A percentile compares a stretch with the other conserved stretches of the same genome.
These are phyloP conservation scores for Isatis tinctoria DNA, from an alignment of 345 rosid genomes.

Conservation along the genomic window DNA sequence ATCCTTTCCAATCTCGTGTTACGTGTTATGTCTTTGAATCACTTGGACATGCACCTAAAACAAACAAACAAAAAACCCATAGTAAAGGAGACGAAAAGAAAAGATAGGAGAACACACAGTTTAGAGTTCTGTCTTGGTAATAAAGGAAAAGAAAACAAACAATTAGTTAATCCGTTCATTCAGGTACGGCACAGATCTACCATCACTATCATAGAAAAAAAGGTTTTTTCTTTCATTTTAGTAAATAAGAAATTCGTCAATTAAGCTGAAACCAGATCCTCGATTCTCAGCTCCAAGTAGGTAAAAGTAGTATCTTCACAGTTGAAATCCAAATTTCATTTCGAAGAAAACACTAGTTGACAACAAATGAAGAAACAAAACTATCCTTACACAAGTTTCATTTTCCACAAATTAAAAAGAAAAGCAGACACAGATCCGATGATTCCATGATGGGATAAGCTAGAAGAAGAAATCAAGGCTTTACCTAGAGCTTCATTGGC, in stretches of 20 bases:
- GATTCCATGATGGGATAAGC: not conserved
- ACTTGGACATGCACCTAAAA: slow-evolving; percentile 18
- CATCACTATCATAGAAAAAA: not conserved
- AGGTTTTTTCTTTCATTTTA: not conserved
- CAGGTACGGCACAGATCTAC: not conserved
- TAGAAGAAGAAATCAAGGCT: not conserved
- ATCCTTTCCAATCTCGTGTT: slow-evolving; percentile 19
- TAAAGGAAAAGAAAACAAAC: not conserved
- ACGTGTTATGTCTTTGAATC: slow-evolving; percentile 8
- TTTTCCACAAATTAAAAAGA: slow-evolving; percentile 1
- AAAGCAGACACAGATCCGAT: slow-evolving; percentile 29
- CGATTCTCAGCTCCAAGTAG: not conserved
- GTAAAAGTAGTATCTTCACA: slow-evolving; percentile 1
- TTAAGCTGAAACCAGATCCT: slow-evolving; percentile 15
- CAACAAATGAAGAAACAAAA: not conserved
- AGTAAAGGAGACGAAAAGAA: not conserved
- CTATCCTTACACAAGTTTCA: not conserved
- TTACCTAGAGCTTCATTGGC: slow-evolving; percentile 23
- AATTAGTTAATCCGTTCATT: not conserved
- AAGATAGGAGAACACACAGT: not conserved
- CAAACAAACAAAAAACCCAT: not conserved
- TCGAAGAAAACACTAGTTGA: not conserved
- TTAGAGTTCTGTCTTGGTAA: not conserved
- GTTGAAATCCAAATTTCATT: not conserved
- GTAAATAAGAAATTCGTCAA: not conserved